Percentiles rank a stretch among this genome's conserved stretches.
Conservation (phyloP, 352 stramenopile genomes). For the Phytophthora megakarya region DNA sequence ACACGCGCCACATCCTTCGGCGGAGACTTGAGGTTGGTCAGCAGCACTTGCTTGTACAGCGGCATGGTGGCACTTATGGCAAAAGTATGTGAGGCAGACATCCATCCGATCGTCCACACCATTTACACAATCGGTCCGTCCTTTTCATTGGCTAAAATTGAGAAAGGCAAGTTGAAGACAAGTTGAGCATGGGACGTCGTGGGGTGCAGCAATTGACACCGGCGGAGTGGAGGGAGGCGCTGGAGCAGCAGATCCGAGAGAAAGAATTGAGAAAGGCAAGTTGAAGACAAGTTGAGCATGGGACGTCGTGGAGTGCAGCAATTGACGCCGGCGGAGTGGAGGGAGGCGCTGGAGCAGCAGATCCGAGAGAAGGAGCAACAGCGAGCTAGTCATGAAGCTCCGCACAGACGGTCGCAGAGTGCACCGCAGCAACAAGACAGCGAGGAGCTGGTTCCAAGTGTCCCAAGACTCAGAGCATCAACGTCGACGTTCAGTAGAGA, state of each 20-base stretch:
- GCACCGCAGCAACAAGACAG: constrained; percentile 22
- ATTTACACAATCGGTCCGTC: too few species aligned
- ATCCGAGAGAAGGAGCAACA: constrained; percentile 51
- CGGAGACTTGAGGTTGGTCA: constrained; percentile 89
- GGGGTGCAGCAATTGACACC: constrained; percentile 46
- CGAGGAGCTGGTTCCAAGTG: not conserved
- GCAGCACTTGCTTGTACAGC: constrained; percentile 90
- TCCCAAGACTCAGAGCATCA: constrained; percentile 9
- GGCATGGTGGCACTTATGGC: constrained; percentile 49
- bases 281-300: too few species aligned
- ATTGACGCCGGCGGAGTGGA: constrained; percentile 48
- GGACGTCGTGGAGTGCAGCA: constrained; percentile 43
- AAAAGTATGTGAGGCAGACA: not conserved
- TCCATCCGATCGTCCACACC: not conserved
- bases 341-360: constrained; percentile 51
- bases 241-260: constrained; percentile 57
- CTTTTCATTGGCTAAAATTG: too few species aligned
- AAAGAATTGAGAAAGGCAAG: too few species aligned
- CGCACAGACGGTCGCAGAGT: constrained; percentile 26
- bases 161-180: too few species aligned
- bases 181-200: constrained; percentile 38
- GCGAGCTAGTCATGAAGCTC: not conserved
- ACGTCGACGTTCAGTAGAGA: not conserved
- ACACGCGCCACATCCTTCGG: constrained; percentile 81
- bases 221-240: constrained; percentile 46